Conservation (phyloP, 371 early-diverging fungal genomes). For the Rhizopus delemar region DNA sequence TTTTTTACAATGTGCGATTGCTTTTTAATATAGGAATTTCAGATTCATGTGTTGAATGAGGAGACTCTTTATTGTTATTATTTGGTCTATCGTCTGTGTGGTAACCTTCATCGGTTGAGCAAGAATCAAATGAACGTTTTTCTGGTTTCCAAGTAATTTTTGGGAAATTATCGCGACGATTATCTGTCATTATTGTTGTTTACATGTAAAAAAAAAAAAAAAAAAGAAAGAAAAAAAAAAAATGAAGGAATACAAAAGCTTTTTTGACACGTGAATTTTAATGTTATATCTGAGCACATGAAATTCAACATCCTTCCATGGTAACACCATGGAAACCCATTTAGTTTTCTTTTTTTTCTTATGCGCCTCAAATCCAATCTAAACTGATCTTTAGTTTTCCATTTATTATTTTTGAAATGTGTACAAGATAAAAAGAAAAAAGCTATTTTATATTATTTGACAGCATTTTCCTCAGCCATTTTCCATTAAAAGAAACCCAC, state of each 20-base stretch:
- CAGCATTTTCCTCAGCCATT: too few species aligned
- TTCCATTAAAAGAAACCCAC: too few species aligned
- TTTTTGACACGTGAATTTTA: constrained; percentile 22
- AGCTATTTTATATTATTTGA: too few species aligned
- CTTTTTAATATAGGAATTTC: constrained; percentile 48
- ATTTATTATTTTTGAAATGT: too few species aligned
- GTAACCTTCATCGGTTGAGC: constrained; percentile 44
- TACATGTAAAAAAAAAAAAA: constrained; percentile 12
- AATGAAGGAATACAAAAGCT: constrained; percentile 8
- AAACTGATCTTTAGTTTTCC: too few species aligned
- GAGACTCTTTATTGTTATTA: background rate
- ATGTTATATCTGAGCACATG: constrained; percentile 2
- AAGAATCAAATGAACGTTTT: constrained; percentile 31
- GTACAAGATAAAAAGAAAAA: too few species aligned
- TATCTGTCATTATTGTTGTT: constrained; percentile 7
- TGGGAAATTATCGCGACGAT: constrained; percentile 10
- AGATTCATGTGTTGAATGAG: constrained; percentile 13
- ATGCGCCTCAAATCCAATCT: background rate
- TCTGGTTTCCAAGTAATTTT: constrained; percentile 17
- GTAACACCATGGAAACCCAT: background rate
- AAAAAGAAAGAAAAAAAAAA: constrained; percentile 14
- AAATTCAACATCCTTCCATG: background rate
- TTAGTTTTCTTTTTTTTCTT: too few species aligned
- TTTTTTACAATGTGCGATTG: constrained; percentile 39
- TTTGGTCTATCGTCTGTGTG: constrained; percentile 43